Base-by-base conservation (phyloP, 768 basidiomycete genomes). In the Favolaschia claudopus region DNA sequence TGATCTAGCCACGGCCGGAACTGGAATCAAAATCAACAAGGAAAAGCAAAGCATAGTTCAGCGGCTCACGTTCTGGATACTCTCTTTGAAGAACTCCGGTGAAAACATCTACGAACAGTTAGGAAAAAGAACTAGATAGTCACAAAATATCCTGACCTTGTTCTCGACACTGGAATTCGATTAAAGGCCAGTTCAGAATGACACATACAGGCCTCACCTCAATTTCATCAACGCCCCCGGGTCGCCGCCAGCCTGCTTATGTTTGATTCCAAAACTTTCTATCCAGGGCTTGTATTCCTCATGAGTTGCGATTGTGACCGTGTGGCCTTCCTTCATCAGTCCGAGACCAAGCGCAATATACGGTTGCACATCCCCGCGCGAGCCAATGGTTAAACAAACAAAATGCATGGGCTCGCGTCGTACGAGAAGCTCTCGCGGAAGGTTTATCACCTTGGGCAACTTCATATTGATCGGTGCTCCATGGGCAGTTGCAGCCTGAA, bases 201-300 rank as follows among this genome's bases (percentile, higher is more conserved):
- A 47, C 31, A 14, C 25, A 22, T 20, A n/a, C 22, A 45, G 12
- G 33, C 62, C n/a, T 8, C 28, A 75, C 77, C 72, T 85, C 5
- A 89, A 75, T 65, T 87, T 86, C 88, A 89, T 89, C 68, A 89
- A 67, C 3, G 84, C 83, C 0, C 85, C 87, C 0, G 88, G 88
- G 72, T 90, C 88, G 7, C 88, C 89, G 2, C 88, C 89, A 15
- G 87, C 86, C 32, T 81, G 79, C 25, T 86, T 78, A 70, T 88
- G 86, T 33, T 71, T 74, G 54, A 90, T 76, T 4, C 83, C 85
- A 67, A 85, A 89, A 7, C 83, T 79, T 56, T 80, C 78, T 28
- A 89, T 74, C 88, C 88, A 89, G 1, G 66, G 71, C 62, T 68
- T 71, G 57, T 79, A 88, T 48, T 84, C 84, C 54, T 80, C 78